Conservation (phyloP, 2,329 filamentous ascomycete species). For the Alternaria postmessia region DNA sequence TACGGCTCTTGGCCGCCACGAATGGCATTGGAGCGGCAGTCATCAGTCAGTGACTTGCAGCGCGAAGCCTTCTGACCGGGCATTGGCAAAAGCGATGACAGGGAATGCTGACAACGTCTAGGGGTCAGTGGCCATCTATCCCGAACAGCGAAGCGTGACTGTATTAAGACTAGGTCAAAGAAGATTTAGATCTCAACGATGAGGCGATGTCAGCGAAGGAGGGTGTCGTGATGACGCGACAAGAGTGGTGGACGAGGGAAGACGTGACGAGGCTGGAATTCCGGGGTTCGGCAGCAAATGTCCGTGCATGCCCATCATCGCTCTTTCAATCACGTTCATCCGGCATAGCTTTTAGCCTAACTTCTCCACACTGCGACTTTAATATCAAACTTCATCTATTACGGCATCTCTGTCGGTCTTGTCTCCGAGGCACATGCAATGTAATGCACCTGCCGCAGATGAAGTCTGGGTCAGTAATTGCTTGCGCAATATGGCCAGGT, state of each 20-base stretch:
- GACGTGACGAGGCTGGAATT: constrained; percentile 36
- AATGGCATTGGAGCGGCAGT: constrained; percentile 31
- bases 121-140: constrained; percentile 37
- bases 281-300: constrained; percentile 18
- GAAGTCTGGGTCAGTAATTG: constrained; percentile 29
- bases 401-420: constrained; percentile 25
- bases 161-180: constrained; percentile 18
- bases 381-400: constrained; percentile 43
- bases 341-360: constrained; percentile 43
- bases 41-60: constrained; percentile 21
- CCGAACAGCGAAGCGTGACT: constrained; percentile 29
- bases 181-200: constrained; percentile 24
- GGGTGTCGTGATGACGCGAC: constrained; percentile 22
- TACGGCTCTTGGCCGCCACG: constrained; percentile 29
- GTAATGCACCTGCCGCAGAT: constrained; percentile 31
- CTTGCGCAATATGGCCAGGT: constrained; percentile 32
- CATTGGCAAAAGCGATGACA: constrained; percentile 24
- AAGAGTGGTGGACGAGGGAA: constrained; percentile 30
- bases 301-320: constrained; percentile 32
- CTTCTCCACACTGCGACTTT: constrained; percentile 34
- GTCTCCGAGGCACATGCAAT: constrained; percentile 24
- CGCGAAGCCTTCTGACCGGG: constrained; percentile 41
- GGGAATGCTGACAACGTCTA: constrained; percentile 10
- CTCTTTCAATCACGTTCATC: constrained; percentile 31
- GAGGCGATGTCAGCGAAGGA: constrained; percentile 18